A percentile compares a stretch with the other conserved stretches of the same genome.
Evolutionary conservation across 192 early-diverging fungal genomes (phyloP).

Genomic region (Coemansia sp.): DNA sequence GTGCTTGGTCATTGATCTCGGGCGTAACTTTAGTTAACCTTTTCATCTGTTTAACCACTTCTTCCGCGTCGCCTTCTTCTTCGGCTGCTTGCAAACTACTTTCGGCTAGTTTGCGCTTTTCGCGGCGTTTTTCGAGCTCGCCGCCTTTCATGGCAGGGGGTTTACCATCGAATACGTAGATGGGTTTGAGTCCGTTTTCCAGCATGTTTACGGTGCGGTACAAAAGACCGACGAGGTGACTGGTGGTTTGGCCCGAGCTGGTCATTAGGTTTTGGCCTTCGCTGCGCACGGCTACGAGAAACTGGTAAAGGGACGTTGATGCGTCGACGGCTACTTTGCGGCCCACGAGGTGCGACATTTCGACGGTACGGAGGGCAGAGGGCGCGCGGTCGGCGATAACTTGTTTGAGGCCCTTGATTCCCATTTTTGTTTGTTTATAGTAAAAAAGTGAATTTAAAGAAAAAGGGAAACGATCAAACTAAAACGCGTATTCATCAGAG

Average conservation of each 20-base stretch:
- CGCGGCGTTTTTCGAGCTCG: conserved; percentile 77
- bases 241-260: conserved; percentile 89
- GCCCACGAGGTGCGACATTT: conserved; percentile 87
- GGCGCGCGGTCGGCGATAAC: conserved; percentile 91
- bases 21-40: conserved; percentile 89
- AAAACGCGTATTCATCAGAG: too few relatives aligned
- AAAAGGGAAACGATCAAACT: too few relatives aligned
- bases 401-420: conserved; percentile 85
- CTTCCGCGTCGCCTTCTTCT: conserved; percentile 73
- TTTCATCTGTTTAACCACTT: conserved; percentile 82
- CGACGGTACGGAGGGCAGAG: conserved; percentile 75
- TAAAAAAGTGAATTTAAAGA: too few relatives aligned
- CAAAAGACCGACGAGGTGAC: conserved; percentile 95
- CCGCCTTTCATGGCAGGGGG: conserved; percentile 89
- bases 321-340: conserved; percentile 97
- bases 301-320: conserved; percentile 98
- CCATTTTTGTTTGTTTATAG: conserved; percentile 50
- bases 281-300: conserved; percentile 92
- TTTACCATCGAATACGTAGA: conserved; percentile 98
- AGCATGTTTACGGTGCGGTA: conserved; percentile 96
- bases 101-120: conserved; percentile 70
- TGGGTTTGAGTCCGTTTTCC: conserved; percentile 93
- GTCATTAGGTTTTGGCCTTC: conserved; percentile 90
- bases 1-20: conserved; percentile 93
- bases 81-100: conserved; percentile 69